Percentiles rank a stretch among this genome's conserved stretches.
Evolutionary conservation across 768 basidiomycete species (phyloP).

Genomic region (Russula vinacea): DNA sequence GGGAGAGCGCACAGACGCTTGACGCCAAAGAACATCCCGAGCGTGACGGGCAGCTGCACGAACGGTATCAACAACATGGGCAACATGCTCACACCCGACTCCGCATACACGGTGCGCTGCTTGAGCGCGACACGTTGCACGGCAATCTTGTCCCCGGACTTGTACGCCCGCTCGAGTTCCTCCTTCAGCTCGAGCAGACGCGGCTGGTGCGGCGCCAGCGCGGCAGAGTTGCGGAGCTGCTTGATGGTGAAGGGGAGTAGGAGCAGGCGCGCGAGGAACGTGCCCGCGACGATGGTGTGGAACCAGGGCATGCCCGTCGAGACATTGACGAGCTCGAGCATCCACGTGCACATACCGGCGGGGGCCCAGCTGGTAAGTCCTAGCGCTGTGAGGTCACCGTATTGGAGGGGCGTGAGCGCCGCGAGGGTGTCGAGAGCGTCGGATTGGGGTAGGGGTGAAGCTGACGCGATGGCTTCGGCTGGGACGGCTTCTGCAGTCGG

Average conservation of each 20-base stretch:
- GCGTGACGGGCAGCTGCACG: slow-evolving; percentile 69
- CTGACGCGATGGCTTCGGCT: slow-evolving; percentile 7
- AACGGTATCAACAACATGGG: slow-evolving; percentile 55
- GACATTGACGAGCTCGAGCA: slow-evolving; percentile 67
- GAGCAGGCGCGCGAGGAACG: slow-evolving; percentile 55
- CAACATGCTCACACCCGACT: slow-evolving; percentile 61
- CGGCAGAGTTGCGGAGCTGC: slow-evolving; percentile 54
- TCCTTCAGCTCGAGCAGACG: slow-evolving; percentile 54
- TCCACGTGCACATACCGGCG: slow-evolving; percentile 57
- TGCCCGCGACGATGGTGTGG: slow-evolving; percentile 69
- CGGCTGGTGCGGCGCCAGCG: slow-evolving; percentile 57
- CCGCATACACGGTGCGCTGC: slow-evolving; percentile 53
- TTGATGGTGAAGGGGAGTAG: slow-evolving; percentile 61
- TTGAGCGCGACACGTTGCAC: slow-evolving; percentile 46
- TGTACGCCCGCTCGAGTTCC: slow-evolving; percentile 41
- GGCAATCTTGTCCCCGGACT: slow-evolving; percentile 40
- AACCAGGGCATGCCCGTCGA: slow-evolving; percentile 76
- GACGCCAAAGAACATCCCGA: slow-evolving; percentile 82
- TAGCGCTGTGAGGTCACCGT: slow-evolving; percentile 68
- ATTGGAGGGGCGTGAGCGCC: slow-evolving; percentile 51
- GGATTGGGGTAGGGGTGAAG: not conserved
- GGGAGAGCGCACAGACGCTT: slow-evolving; percentile 68
- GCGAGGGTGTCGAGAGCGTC: slow-evolving; percentile 17
- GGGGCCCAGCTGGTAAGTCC: slow-evolving; percentile 65
- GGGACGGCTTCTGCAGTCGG: not conserved